Evolutionary conservation across 2,329 filamentous ascomycete genomes (phyloP), one percentile per base, ranked within the genome.

Genomic region (Xylaria sp.): DNA sequence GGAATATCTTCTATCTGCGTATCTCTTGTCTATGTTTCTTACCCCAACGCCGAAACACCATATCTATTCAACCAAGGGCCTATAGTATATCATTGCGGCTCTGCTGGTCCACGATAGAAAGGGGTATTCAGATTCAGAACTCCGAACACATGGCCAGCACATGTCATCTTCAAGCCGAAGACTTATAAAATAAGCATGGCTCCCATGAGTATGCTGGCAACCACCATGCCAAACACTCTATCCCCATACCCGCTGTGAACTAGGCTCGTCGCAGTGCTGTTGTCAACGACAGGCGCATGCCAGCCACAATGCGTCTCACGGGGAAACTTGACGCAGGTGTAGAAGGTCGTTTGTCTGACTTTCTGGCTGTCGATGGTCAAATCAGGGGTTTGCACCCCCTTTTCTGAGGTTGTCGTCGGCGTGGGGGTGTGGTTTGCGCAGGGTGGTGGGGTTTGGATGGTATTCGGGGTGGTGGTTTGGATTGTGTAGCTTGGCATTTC

Each of bases 301-400:
- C 72, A 74, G 8, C 75, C 75, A 62, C 75, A 77, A 51, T 75
- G 74, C 48, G 72, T 69, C 37, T 71, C 63, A 2, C 1, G 1
- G 0, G 49, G 30, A 59, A 72, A 66, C 11, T 71, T 70, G 5
- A 72, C 70, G 61, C 75, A 76, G 30, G 71, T 71, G 62, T 70
- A 76, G 60, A 75, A 76, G 4, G 75, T 76, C n/a, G 72, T 73
- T 66, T 76, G 72, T 10, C 68, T 63, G 59, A 72, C 74, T 18
- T 71, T 68, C 30, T 47, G 18, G 2, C 51, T 55, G 44, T 42
- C 58, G 0, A 54, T 57, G 2, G 62, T 8, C 19, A 30, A 3
- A 13, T 30, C 37, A 6, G 13, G 48, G 18, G 19, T 34, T 50
- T 9, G 10, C 1, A 2, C 16, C 1, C 2, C 16, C 7, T 16